Base-by-base conservation (phyloP, 176 grass and related monocot genomes). In the Otatea glauca region DNA sequence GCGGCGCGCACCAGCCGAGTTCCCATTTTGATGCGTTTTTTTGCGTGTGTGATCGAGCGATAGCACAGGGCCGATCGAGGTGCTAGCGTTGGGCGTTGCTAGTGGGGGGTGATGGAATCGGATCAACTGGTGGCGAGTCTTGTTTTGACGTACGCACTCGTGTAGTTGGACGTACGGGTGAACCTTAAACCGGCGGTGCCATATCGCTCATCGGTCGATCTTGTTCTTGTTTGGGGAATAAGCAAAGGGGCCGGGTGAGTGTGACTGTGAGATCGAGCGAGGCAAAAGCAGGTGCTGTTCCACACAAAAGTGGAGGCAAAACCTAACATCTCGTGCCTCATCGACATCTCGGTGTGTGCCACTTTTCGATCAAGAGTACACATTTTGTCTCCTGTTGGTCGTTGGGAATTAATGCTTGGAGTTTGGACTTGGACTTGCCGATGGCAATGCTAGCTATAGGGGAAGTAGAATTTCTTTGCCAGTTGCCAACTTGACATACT, bases 1-100 rank as follows among this genome's bases (percentile, higher is more conserved):
- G 51, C 8, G 3, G 68, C n/a, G n/a, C n/a, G n/a, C 29, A 50
- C 69, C 27, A 45, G 14, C 81, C 39, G 55, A 83, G 68, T 66
- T 84, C 82, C 34, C 71, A 0, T 67, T 55, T 67, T 72, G 56
- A 60, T 11, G 24, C 11, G 42, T 29, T 21, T 29, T 29, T 42
- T 27, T 25, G 16, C 17, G 15, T 20, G 42, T 61, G 58, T n/a
- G 23, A 61, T 45, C 3, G 53, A 10, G 21, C 0, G 21, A 58
- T n/a, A 0, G 7, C 55, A 58, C 9, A 12, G 10, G 58, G 10
- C 16, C 41, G 76, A 65, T 78, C 24, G 59, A 34, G 16, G 13
- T 25, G n/a, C 12, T 61, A 5, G 23, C 58, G 58, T 11, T 16
- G 74, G 74, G 9, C 23, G 51, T 11, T n/a, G 72, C 35, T 60